These are phyloP conservation scores for Chalciporus chontae DNA, from an alignment of 768 basidiomycete species.

Conservation along the genomic window DNA sequence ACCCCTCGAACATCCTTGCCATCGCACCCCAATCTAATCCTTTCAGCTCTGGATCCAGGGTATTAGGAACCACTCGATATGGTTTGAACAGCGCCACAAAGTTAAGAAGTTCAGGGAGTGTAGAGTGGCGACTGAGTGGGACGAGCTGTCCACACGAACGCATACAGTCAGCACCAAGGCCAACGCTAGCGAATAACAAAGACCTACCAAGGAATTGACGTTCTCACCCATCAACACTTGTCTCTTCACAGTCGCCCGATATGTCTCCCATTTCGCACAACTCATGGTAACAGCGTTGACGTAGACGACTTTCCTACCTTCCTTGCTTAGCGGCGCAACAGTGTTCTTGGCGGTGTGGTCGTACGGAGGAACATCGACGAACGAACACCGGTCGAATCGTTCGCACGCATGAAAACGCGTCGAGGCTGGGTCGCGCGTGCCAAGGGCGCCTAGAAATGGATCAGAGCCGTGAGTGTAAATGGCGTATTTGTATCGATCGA, in stretches of 20 bases:
- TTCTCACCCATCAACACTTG: slow-evolving; percentile 41
- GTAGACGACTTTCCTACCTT: slow-evolving; percentile 66
- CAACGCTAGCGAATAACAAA: not conserved
- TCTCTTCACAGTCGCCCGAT: slow-evolving; percentile 37
- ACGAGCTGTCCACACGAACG: slow-evolving; percentile 50
- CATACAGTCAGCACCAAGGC: not conserved
- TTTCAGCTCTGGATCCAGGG: slow-evolving; percentile 47
- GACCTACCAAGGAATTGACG: slow-evolving; percentile 61
- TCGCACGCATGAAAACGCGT: slow-evolving; percentile 96
- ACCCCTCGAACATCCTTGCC: slow-evolving; percentile 61
- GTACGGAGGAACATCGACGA: slow-evolving; percentile 44
- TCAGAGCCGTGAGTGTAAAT: slow-evolving; percentile 60
- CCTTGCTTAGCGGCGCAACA: slow-evolving; percentile 33
- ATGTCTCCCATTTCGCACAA: slow-evolving; percentile 51
- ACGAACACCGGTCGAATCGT: slow-evolving; percentile 67
- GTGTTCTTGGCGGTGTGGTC: slow-evolving; percentile 9
- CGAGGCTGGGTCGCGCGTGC: slow-evolving; percentile 53
- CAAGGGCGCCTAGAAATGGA: slow-evolving; percentile 55
- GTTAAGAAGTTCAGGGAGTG: slow-evolving; percentile 77
- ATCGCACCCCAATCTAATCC: slow-evolving; percentile 75
- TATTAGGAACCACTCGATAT: slow-evolving; percentile 73
- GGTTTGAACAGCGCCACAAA: slow-evolving; percentile 86
- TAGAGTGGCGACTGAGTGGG: slow-evolving; percentile 83
- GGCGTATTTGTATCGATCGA: slow-evolving; percentile 82
- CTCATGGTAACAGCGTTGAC: slow-evolving; percentile 82